Base-by-base conservation (phyloP, 78 protist genomes). In the Chrysochromulina tobinii region DNA sequence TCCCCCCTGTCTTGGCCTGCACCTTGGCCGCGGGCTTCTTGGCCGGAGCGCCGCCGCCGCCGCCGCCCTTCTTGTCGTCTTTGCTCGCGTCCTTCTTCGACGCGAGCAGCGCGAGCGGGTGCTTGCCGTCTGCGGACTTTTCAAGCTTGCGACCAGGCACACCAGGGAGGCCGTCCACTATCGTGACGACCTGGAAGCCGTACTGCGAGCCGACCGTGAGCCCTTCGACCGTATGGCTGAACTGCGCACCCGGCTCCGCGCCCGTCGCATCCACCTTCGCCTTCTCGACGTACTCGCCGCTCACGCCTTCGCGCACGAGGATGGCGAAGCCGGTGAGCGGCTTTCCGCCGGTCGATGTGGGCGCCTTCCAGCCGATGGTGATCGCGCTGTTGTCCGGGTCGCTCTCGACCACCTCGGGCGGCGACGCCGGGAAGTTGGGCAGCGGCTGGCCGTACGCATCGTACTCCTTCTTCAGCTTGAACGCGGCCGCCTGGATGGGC, bases 401-500 rank as follows among this genome's bases (percentile, higher is more conserved):
- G 55, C 17, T 20, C 64, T 27, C 81, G 50, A n/a, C 54, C 55
- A 72, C 57, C 48, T 77, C 86, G 23, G 90, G 94, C 48, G 72
- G n/a, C 75, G 88, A 64, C 59, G 72, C 9, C 55, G 88, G 89
- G 68, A 72, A 89, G 12, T 67, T 20, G 38, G 93, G 94, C 20
- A 55, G 50, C 57, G 92, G 94, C 25, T 15, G 1, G 50, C 93
- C 96, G 79, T 50, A 94, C 38, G 0, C 1, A 67, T 1, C 93
- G 54, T n/a, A 38, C 77, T 94, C 95, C 59, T 51, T 53, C 73
- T 83, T 57, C 17, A 95, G 81, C 54, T 95, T 94, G 75, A 93
- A 27, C 23, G 97, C 97, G 27, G 88, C 38, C 9, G 98, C 99
- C 96, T 95, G 95, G 95, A 99, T 99, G 69, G 99, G 99, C 99